Base-by-base conservation (phyloP, 2,329 filamentous ascomycete genomes). In the Hymenotorrendiella dingleyae region DNA sequence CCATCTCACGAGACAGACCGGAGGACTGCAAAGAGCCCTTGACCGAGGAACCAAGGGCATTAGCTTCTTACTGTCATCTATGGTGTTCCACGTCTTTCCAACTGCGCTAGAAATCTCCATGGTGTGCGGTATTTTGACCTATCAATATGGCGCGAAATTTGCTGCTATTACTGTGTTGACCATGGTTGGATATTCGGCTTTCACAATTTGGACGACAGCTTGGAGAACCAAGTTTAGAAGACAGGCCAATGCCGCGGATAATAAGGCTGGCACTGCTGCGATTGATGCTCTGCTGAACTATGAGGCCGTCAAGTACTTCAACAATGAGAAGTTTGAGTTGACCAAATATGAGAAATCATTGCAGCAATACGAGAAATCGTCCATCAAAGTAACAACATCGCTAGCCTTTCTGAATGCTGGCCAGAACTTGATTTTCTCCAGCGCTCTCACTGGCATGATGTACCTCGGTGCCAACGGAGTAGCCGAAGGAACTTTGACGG, bases 251-350 rank as follows among this genome's bases (percentile, higher is more conserved):
- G 88, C 89, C 5, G 94, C 93, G 0, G 94, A 98, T 57, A 98
- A 97, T 66, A 87, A 82, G 61, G 93, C 88, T 0, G 94, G 91
- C 1, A 97, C 91, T 0, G 88, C 97, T 6, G 91, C 91, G 0
- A 90, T 97, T 1, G 93, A 98, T 67, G 95, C 90, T 1, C 70
- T 98, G 38, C 95, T 98, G 71, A 98, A 98, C 68, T 98, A 96
- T 60, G 93, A 98, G 66, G 91, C 94, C 11, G 93, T 98, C 61
- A 98, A 98, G 67, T 95, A 97, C 69, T 98, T 97, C 70, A 98
- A 98, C 70, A 98, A 98, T 59, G 94, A 98, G 61, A 87, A 85
- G 53, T 97, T 89, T 53, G 93, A 98, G 67, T 87, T 95, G 32
- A 76, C 78, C 23, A 80, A 93, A 30, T 98, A 98, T 63, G 90